phyloP scores from a whole-genome alignment of 805 yeast genomes.

The Middelhovenomyces tepae region DNA sequence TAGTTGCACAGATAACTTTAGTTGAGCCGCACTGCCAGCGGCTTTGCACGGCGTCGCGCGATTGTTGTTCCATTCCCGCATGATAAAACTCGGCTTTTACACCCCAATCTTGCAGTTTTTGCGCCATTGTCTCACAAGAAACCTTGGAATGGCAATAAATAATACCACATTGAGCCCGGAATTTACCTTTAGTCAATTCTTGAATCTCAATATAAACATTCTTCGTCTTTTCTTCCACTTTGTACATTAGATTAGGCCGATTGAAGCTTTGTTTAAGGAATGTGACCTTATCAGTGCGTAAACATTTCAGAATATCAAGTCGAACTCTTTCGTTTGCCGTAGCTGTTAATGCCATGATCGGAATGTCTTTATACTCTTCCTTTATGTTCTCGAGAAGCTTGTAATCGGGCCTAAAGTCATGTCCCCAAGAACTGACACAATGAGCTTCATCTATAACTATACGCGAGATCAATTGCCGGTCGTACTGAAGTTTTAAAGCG shows the following conservation, averaged over 20 bases:
- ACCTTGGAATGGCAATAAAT: constrained; percentile 88
- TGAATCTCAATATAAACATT: constrained; percentile 50
- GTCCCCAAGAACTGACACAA: constrained; percentile 98
- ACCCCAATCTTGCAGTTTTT: constrained; percentile 49
- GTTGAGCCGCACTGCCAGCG: constrained; percentile 70
- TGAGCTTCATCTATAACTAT: constrained; percentile 96
- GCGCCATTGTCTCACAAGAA: constrained; percentile 76
- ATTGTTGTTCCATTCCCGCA: constrained; percentile 87
- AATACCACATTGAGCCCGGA: constrained; percentile 64
- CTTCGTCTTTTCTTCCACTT: constrained; percentile 58
- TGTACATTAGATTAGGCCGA: constrained; percentile 74
- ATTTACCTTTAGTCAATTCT: constrained; percentile 43
- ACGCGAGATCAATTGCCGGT: constrained; percentile 56
- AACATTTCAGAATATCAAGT: constrained; percentile 73
- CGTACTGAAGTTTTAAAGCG: constrained; percentile 50
- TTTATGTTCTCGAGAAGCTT: constrained; percentile 71
- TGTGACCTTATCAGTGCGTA: constrained; percentile 45
- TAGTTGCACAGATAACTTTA: constrained; percentile 88
- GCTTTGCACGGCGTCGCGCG: constrained; percentile 60
- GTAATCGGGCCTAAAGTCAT: constrained; percentile 95
- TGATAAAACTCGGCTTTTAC: constrained; percentile 73
- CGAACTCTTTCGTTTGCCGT: constrained; percentile 90
- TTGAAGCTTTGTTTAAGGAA: constrained; percentile 86
- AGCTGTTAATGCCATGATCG: constrained; percentile 94
- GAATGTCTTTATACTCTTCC: constrained; percentile 63